Base-by-base conservation (phyloP, 2,329 filamentous ascomycete species). In the Phialocephala subalpina region DNA sequence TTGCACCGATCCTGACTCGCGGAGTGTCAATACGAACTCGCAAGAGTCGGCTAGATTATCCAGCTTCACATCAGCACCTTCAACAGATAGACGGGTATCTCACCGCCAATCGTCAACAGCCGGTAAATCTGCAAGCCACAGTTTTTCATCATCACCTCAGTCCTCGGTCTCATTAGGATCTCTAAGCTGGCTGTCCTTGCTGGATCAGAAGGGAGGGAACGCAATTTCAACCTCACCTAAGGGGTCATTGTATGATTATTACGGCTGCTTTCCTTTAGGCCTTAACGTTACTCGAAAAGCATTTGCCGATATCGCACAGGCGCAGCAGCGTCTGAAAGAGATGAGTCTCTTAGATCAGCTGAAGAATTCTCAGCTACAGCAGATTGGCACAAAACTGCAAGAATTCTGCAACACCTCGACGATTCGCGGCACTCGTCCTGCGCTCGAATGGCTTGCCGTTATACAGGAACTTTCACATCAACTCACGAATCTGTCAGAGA, bases 191-290 rank as follows among this genome's bases (percentile, higher is more conserved):
- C 65, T 52, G 33, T 71, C 57, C 62, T 66, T 61, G n/a, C 16
- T 58, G 33, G 67, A 69, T 33, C 62, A 47, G n/a, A 55, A 38
- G 20, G 20, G 53, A 27, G 47, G 38, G 4, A 52, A 69, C 45
- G 36, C 55, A 29, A 63, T 71, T 62, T 70, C 67, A 60, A 70
- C 76, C 11, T 80, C 81, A 3, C 72, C 75, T 57, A 69, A 70
- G 8, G 80, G 80, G 1, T 65, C 74, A n/a, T 75, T 77, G 18
- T 80, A 78, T 64, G 78, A 77, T 35, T 70, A 74, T 16, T 73
- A 82, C 35, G 82, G 82, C 20, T 83, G 82, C 67, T 83, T 83
- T 64, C 82, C 82, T 35, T 70, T 84, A 1, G 82, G 83, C 3
- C 77, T 81, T 2, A 77, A 82, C 52, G 75, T 78, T 8, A 76